A percentile compares a stretch with the other conserved stretches of the same genome.
Evolutionary conservation across 805 yeast genomes (phyloP).

Genomic region (Yueomyces sp.): DNA sequence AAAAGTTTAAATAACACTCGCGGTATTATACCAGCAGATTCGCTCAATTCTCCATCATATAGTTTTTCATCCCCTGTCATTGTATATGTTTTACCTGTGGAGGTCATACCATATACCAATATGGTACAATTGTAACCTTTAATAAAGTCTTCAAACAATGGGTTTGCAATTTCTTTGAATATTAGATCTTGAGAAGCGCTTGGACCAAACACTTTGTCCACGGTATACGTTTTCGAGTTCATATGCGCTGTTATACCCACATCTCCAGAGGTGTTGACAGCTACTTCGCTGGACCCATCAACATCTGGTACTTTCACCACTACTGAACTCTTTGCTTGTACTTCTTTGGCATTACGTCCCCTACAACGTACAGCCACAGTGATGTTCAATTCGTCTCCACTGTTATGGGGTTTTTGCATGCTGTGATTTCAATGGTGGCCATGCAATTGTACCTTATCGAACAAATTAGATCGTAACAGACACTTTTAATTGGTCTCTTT

Average conservation of each 20-base stretch:
- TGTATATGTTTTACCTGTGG: constrained; percentile 76
- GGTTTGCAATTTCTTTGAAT: constrained; percentile 54
- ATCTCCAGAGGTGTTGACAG: constrained; percentile 31
- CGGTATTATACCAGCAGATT: constrained; percentile 58
- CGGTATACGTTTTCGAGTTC: constrained; percentile 45
- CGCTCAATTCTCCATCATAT: constrained; percentile 35
- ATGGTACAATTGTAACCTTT: constrained; percentile 71
- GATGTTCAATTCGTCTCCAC: constrained; percentile 32
- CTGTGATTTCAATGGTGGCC: too few relatives aligned
- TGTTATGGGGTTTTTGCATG: too few relatives aligned
- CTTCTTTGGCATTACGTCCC: constrained; percentile 46
- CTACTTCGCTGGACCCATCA: constrained; percentile 33
- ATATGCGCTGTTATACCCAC: constrained; percentile 28
- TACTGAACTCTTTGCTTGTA: constrained; percentile 43
- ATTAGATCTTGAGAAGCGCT: constrained; percentile 59
- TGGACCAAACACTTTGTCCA: constrained; percentile 77
- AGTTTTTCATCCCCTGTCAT: constrained; percentile 43
- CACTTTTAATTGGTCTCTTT: too few relatives aligned
- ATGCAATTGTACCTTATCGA: too few relatives aligned
- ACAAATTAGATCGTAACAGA: too few relatives aligned
- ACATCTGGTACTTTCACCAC: constrained; percentile 40
- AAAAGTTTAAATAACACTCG: constrained; percentile 43
- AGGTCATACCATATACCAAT: constrained; percentile 85
- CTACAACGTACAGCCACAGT: constrained; percentile 54
- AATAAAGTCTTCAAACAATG: constrained; percentile 52